phyloP scores from a whole-genome alignment of 768 basidiomycete genomes.

The Cubamyces lactineus region DNA sequence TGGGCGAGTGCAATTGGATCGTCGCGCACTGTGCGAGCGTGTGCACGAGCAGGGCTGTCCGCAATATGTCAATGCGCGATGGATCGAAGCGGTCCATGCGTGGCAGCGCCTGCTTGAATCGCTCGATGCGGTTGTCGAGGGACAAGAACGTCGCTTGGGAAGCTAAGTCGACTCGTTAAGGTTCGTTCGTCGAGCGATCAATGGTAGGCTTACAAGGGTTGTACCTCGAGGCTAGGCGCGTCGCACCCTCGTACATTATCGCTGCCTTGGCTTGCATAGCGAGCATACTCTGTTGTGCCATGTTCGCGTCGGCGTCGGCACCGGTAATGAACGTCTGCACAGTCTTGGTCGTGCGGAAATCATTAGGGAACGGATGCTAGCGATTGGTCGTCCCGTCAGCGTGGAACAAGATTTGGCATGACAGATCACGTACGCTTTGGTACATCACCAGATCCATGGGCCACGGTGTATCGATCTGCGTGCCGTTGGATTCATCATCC shows the following conservation, averaged over 20 bases:
- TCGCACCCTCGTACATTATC: conserved; percentile 60
- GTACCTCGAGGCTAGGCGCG: conserved; percentile 50
- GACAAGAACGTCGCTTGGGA: conserved; percentile 31
- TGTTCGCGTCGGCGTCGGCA: conserved; percentile 33
- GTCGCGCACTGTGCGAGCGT: conserved; percentile 34
- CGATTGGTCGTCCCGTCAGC: conserved; percentile 36
- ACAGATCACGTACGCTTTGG: conserved; percentile 32
- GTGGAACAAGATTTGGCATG: conserved; percentile 32
- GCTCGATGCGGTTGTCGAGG: conserved; percentile 36
- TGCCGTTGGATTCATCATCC: conserved; percentile 50
- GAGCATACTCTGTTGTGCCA: conserved; percentile 36
- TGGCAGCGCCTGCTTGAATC: conserved; percentile 30
- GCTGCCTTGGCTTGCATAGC: conserved; percentile 57
- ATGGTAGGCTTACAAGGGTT: conserved; percentile 30
- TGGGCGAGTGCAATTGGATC: conserved; percentile 36
- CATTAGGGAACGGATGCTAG: conserved; percentile 49
- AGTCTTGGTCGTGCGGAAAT: conserved; percentile 50
- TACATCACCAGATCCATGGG: conserved; percentile 40
- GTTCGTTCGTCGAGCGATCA: not conserved
- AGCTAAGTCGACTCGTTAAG: conserved; percentile 21
- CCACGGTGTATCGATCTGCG: conserved; percentile 45
- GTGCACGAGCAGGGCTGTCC: conserved; percentile 31
- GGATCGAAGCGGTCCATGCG: conserved; percentile 24
- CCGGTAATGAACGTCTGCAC: conserved; percentile 50
- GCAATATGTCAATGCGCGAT: conserved; percentile 22